Evolutionary conservation across 352 stramenopile genomes (phyloP), one percentile per base, ranked within the genome.

Genomic region (Phytophthora rubi): DNA sequence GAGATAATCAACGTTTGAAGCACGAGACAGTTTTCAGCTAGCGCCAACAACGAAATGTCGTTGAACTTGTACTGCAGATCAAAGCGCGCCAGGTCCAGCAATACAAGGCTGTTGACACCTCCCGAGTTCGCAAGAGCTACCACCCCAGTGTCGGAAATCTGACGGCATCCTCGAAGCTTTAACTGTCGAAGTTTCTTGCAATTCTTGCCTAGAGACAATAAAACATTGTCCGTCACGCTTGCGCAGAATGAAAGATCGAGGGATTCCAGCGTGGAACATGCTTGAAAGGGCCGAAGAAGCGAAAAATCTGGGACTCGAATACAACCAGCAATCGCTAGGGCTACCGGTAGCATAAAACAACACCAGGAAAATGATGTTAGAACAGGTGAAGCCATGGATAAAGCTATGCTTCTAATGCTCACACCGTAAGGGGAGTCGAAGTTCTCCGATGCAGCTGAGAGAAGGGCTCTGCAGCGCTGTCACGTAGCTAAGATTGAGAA

Each of bases 51-150:
- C 7, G 88, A 82, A 32, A 98, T 89, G 70, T 98, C 95, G 42
- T 91, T 97, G 53, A 98, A 81, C 69, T 97, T 94, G 77, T 97
- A 97, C 33, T 85, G 79, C 49, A 98, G 79, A 53, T 98, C 92
- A 45, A 81, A 96, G 15, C 95, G 83, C 23, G 83, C 73, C 44
- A 98, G 53, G 64, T 98, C 89, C 6, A 98, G 76, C 21, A 83
- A 45, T 3, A 75, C 70, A 1, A 98, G 76, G 9, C 73, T 62
- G n/a, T 74, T 71, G 53, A 86, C 94, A 12, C 79, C 78, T 55
- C 56, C 60, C 8, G 65, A 58, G 42, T 96, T 88, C 6, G 88
- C 77, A 6, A 98, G 66, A 12, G 81, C 87, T 16, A 97, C 85
- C 10, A 98, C 48, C 4, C 90, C 93, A 12, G 83, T 80, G 68